These are phyloP conservation scores for Xylaria longipes DNA, from an alignment of 495 filamentous ascomycete species.

Conservation along the genomic window DNA sequence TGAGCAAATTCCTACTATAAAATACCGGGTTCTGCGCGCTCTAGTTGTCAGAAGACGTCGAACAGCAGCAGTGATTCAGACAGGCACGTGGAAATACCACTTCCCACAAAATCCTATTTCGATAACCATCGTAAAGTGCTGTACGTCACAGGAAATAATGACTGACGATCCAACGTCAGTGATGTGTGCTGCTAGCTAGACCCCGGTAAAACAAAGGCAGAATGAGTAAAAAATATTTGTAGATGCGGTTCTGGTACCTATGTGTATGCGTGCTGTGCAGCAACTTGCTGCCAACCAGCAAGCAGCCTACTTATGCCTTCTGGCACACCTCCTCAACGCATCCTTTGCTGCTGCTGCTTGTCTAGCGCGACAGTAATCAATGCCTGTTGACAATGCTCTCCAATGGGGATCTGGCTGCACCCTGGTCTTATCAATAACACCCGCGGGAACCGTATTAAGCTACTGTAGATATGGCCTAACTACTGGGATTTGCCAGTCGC, in stretches of 20 bases:
- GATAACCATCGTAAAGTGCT: neutral
- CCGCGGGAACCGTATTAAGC: constrained; percentile 15
- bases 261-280: neutral
- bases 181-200: neutral
- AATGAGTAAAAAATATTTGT: neutral
- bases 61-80: neutral
- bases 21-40: neutral
- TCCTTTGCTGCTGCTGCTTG: constrained; percentile 41
- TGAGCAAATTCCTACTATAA: neutral
- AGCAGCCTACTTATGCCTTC: neutral
- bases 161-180: constrained; percentile 6
- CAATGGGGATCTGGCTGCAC: constrained; percentile 36
- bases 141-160: constrained; percentile 14
- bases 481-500: constrained; percentile 12
- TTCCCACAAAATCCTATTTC: neutral
- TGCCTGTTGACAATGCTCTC: constrained; percentile 31
- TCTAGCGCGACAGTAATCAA: constrained; percentile 50
- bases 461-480: constrained; percentile 4
- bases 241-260: neutral
- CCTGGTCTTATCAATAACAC: constrained; percentile 40
- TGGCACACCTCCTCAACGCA: neutral
- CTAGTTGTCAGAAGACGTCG: neutral
- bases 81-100: neutral
- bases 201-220: neutral
- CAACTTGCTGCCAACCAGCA: no score